Base-by-base conservation (phyloP, 2,329 filamentous ascomycete genomes). In the Pestalotiopsis sp. region DNA sequence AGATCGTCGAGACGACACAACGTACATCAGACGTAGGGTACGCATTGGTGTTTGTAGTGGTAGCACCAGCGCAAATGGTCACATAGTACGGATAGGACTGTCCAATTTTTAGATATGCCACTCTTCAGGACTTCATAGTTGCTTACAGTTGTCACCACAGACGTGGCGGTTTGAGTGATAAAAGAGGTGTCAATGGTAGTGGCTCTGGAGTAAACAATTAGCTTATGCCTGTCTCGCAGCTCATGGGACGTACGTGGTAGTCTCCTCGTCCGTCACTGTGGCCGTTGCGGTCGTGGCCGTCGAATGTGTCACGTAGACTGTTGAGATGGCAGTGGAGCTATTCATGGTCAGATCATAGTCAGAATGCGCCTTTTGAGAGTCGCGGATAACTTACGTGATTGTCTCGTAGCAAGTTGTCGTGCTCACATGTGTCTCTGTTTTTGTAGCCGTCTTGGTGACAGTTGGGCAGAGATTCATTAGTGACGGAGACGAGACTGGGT, bases 341-440 rank as follows among this genome's bases (percentile, higher is more conserved):
- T 9, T 20, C 31, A 38, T 45, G 62, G 9, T 65, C 11, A 59
- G n/a, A 27, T 20, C 31, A 38, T 45, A 39, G 9, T 65, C 11
- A 59, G n/a, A 27, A 59, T n/a, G 25, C 56, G 23, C 57, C n/a
- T 59, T 66, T 13, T 66, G 11, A 1, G 38, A 45, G 38, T 13
- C 31, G 31, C 31, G 31, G 31, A 36, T 4, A 13, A 39, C 41
- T 36, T 52, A 23, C 23, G 71, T 73, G 49, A 70, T 68, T 13
- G 72, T 71, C 17, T 71, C 70, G 7, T 68, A 67, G 41, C 64
- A 64, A n/a, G 63, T 67, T 14, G 58, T 58, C 11, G 64, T 66
- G 4, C 25, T 45, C 4, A 71, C 75, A 31, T 72, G 57, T n/a
- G 71, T 73, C 39, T 69, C 58, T 7, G 70, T 69, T 7, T 70